Conservation (phyloP, 75 land plant genomes). For the Picea glauca region DNA sequence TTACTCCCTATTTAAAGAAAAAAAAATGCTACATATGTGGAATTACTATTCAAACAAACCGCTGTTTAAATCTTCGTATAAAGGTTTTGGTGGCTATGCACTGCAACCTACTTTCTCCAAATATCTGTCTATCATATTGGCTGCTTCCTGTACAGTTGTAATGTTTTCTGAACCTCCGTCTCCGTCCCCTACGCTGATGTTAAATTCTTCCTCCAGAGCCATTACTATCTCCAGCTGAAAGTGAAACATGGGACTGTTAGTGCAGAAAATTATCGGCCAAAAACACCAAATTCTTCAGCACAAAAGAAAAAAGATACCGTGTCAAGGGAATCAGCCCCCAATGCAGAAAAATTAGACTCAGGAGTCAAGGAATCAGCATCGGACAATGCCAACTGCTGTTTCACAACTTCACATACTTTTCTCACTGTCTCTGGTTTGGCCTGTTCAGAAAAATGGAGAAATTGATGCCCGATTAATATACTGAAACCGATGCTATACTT, state of each 20-base stretch:
- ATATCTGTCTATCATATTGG: conserved; percentile 59
- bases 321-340: conserved; percentile 70
- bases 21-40: too few relatives aligned
- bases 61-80: too few relatives aligned
- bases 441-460: conserved; percentile 7
- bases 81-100: too few relatives aligned
- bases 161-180: conserved; percentile 52
- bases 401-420: conserved; percentile 37
- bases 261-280: neutral
- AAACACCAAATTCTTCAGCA: neutral
- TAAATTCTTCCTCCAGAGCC: conserved; percentile 78
- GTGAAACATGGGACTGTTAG: neutral
- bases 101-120: neutral
- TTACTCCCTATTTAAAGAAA: too few relatives aligned
- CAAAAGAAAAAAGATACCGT: conserved; percentile 26
- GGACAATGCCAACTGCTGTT: conserved; percentile 34
- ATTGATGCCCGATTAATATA: too few relatives aligned
- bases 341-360: conserved; percentile 33
- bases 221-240: conserved; percentile 77
- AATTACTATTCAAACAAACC: too few relatives aligned
- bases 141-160: conserved; percentile 72
- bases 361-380: conserved; percentile 28
- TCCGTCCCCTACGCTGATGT: conserved; percentile 59
- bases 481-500: too few relatives aligned
- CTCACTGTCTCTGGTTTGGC: conserved; percentile 42